Conservation (phyloP, 1,284 basidiomycete species). For the Cutaneotrichosporon curvatum region DNA sequence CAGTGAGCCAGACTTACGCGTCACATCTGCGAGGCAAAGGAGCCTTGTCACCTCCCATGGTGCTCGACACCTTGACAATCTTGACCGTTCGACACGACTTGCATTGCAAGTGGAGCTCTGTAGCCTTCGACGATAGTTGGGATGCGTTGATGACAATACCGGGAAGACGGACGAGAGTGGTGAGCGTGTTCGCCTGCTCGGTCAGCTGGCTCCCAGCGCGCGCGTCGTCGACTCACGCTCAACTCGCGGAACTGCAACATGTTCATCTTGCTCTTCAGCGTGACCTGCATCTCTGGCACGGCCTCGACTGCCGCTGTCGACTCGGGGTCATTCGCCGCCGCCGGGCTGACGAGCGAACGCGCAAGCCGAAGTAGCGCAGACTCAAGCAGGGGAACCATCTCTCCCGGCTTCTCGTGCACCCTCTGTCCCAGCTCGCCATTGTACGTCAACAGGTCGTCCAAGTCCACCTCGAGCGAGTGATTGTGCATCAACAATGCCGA, state of each 20-base stretch:
- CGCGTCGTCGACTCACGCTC: conserved; percentile 48
- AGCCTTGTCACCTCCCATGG: conserved; percentile 74
- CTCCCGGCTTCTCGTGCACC: conserved; percentile 81
- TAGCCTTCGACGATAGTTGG: conserved; percentile 85
- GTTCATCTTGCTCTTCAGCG: conserved; percentile 79
- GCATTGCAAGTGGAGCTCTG: conserved; percentile 86
- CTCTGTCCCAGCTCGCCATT: conserved; percentile 89
- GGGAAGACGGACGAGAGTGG: conserved; percentile 90
- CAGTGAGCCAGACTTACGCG: conserved; percentile 47
- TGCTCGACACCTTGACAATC: conserved; percentile 68
- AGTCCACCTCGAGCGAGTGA: conserved; percentile 84
- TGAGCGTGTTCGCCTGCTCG: conserved; percentile 73
- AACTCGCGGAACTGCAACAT: conserved; percentile 90
- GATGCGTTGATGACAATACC: conserved; percentile 98
- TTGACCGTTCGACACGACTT: conserved; percentile 82
- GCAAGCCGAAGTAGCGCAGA: conserved; percentile 76
- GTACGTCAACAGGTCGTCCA: conserved; percentile 82
- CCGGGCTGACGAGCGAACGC: conserved; percentile 67
- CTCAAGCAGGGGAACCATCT: conserved; percentile 89
- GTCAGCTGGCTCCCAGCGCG: conserved; percentile 5
- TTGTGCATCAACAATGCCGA: conserved; percentile 85
- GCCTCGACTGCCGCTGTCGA: conserved; percentile 46
- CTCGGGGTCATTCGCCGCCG: conserved; percentile 48
- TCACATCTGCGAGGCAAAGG: conserved; percentile 80
- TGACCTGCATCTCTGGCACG: conserved; percentile 82